Evolutionary conservation across 202 grass and related monocot genomes (phyloP).

Genomic region (Zizania palustris): DNA sequence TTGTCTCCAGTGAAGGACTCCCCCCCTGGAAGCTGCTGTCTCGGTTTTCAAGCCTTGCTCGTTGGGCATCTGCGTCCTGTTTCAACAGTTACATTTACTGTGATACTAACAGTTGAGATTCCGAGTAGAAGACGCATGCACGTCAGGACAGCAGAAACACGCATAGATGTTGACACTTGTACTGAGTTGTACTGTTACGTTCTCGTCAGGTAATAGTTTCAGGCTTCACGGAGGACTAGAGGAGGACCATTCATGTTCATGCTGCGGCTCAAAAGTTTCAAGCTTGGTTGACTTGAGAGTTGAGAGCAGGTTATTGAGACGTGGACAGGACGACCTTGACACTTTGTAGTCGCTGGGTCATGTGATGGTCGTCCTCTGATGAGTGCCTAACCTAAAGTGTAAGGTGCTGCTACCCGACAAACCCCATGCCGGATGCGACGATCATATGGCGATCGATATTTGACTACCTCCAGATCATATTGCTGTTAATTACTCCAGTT

Average conservation of each 20-base stretch:
- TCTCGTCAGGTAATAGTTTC: neutral
- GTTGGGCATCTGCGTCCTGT: neutral
- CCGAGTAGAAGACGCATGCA: neutral
- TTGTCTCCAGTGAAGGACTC: conserved; percentile 15
- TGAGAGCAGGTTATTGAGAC: conserved; percentile 23
- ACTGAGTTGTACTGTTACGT: neutral
- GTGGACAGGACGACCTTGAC: conserved; percentile 19
- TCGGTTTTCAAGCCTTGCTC: neutral
- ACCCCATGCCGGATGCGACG: conserved; percentile 10
- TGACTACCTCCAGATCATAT: neutral
- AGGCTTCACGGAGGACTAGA: neutral
- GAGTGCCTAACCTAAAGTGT: conserved; percentile 20
- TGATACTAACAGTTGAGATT: neutral
- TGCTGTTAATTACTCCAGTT: neutral
- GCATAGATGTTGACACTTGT: conserved; percentile 22
- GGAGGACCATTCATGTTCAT: conserved; percentile 21
- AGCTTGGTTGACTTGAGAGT: conserved; percentile 38
- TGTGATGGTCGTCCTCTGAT: conserved; percentile 1
- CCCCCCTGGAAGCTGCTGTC: neutral
- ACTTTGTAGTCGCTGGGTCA: conserved; percentile 10
- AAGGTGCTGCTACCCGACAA: conserved; percentile 5
- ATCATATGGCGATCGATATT: conserved; percentile 6
- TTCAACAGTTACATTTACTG: neutral
- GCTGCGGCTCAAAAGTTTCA: neutral
- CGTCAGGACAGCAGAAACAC: neutral